Evolutionary conservation across 1,284 basidiomycete genomes (phyloP).

Genomic region (Fomitopsis schrenkii): DNA sequence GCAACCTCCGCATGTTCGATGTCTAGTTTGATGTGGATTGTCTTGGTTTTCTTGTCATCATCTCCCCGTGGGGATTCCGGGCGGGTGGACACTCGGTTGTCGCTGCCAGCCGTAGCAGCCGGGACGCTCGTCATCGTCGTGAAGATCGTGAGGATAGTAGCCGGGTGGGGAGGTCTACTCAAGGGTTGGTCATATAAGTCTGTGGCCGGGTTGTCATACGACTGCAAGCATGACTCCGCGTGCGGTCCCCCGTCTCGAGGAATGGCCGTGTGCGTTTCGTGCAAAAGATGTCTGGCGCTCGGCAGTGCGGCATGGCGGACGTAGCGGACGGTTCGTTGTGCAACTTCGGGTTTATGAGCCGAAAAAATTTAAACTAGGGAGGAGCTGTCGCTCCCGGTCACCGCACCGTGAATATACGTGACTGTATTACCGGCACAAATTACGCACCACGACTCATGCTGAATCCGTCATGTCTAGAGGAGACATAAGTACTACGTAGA

Average conservation of each 20-base stretch:
- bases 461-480: no score
- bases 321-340: not conserved
- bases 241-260: not conserved
- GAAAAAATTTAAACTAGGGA: no score
- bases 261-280: not conserved
- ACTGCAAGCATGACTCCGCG: not conserved
- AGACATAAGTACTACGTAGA: no score
- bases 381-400: no score
- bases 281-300: not conserved
- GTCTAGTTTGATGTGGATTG: conserved; percentile 29
- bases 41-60: not conserved
- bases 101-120: not conserved
- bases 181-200: not conserved
- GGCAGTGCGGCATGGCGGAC: not conserved
- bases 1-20: conserved; percentile 67
- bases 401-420: no score
- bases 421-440: no score
- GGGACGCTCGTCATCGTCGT: not conserved
- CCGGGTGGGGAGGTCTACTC: not conserved
- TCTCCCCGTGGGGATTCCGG: not conserved
- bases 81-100: not conserved
- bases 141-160: not conserved
- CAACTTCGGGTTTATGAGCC: no score
- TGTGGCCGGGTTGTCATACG: not conserved
- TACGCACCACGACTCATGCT: no score